Conservation (phyloP, 2,329 filamentous ascomycete genomes). For the Penicillium paneum region DNA sequence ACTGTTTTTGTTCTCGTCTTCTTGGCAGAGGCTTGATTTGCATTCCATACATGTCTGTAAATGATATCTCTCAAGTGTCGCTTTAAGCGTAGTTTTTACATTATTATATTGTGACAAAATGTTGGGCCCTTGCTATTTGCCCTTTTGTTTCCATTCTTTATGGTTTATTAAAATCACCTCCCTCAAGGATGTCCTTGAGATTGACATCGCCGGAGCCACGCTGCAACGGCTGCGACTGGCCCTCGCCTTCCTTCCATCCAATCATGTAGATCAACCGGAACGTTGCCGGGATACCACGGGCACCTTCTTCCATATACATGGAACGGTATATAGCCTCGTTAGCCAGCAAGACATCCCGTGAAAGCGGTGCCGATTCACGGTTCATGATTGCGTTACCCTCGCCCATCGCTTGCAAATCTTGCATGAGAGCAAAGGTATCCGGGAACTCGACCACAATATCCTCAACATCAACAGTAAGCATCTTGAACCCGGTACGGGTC, state of each 20-base stretch:
- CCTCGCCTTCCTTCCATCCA: constrained; percentile 84
- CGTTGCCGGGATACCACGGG: constrained; percentile 69
- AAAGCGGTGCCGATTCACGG: constrained; percentile 75
- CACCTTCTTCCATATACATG: constrained; percentile 77
- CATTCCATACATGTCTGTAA: constrained; percentile 18
- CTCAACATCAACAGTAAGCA: constrained; percentile 94
- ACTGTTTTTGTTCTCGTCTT: constrained; percentile 11
- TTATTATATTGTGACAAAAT: constrained; percentile 24
- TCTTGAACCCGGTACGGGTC: constrained; percentile 84
- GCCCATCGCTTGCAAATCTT: constrained; percentile 92
- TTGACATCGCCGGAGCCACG: constrained; percentile 84
- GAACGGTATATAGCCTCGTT: constrained; percentile 84
- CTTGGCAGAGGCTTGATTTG: constrained; percentile 19
- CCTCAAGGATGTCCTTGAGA: constrained; percentile 74
- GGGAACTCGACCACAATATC: constrained; percentile 96
- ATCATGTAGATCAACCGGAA: constrained; percentile 99
- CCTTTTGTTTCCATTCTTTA: constrained; percentile 11
- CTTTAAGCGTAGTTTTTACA: constrained; percentile 25
- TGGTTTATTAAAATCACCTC: constrained; percentile 37
- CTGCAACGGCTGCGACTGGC: constrained; percentile 74
- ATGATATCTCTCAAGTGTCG: constrained; percentile 13
- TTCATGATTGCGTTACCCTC: constrained; percentile 86
- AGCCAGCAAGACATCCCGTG: constrained; percentile 79
- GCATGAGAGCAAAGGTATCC: constrained; percentile 84
- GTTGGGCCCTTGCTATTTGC: constrained; percentile 8